Percentiles rank a stretch among this genome's conserved stretches.
These are phyloP conservation scores for Epipyxis sp. DNA, from an alignment of 108 stramenopile species.

Conservation along the genomic window DNA sequence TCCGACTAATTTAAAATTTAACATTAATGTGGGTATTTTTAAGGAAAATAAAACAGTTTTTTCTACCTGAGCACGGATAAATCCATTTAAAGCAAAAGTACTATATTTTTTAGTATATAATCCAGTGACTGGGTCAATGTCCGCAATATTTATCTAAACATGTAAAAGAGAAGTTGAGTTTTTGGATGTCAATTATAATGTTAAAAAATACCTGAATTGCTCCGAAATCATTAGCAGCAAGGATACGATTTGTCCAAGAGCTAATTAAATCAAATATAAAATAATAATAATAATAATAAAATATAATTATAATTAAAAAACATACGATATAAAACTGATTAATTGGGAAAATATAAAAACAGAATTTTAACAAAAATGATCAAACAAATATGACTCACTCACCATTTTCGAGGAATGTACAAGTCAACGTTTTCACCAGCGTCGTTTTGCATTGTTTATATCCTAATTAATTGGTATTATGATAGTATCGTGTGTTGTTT, in stretches of 20 bases:
- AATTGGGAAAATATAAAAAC: neutral
- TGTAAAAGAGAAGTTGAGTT: neutral
- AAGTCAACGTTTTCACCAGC: slow-evolving; percentile 90
- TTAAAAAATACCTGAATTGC: slow-evolving; percentile 57
- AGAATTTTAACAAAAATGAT: neutral
- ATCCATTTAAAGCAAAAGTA: slow-evolving; percentile 76
- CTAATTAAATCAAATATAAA: too few species aligned
- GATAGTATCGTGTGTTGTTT: too few species aligned
- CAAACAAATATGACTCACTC: neutral
- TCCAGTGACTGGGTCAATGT: slow-evolving; percentile 88
- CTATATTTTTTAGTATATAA: slow-evolving; percentile 75
- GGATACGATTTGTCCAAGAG: slow-evolving; percentile 89
- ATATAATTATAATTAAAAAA: neutral
- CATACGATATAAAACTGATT: too few species aligned
- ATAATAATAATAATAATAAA: slow-evolving; percentile 4
- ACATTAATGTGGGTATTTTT: neutral
- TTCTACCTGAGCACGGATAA: slow-evolving; percentile 78
- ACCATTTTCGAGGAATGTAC: slow-evolving; percentile 95
- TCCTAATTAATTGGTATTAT: too few species aligned
- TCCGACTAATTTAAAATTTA: slow-evolving; percentile 15
- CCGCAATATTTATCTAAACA: slow-evolving; percentile 87
- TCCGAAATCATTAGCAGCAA: slow-evolving; percentile 88
- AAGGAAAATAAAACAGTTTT: too few species aligned
- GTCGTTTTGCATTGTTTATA: slow-evolving; percentile 90
- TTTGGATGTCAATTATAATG: neutral